A percentile compares a stretch with the other conserved stretches of the same genome.
phyloP scores from a whole-genome alignment of 2,329 filamentous ascomycete species.

The Fusarium sp. region DNA sequence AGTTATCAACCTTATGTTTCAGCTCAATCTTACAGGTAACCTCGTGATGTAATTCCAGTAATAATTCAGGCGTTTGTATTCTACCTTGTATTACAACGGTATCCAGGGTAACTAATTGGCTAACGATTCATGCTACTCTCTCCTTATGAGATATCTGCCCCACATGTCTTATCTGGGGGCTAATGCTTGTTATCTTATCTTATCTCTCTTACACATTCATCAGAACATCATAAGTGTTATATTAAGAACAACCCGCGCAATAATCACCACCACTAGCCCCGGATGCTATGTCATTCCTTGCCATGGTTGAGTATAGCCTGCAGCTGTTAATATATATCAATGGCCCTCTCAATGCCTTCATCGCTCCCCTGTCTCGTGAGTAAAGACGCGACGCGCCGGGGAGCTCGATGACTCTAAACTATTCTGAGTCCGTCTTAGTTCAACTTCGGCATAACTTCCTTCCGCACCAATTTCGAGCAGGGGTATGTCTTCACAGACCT shows the following conservation, averaged over 20 bases:
- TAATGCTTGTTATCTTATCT: not conserved
- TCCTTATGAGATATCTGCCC: no score
- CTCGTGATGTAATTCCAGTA: fast-evolving
- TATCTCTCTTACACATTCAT: not conserved
- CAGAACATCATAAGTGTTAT: no score
- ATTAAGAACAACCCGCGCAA: fast-evolving
- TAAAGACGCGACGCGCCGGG: not conserved
- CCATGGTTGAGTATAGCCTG: fast-evolving
- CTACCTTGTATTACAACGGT: no score
- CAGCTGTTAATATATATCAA: fast-evolving
- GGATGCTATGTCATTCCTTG: not conserved
- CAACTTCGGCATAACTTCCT: not conserved
- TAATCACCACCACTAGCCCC: no score
- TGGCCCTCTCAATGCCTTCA: not conserved
- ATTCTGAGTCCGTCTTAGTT: not conserved
- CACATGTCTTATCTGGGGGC: no score
- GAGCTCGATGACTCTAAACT: fast-evolving
- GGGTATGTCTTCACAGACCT: not conserved
- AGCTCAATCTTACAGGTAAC: not conserved
- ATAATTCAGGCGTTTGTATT: not conserved
- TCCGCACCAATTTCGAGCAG: not conserved
- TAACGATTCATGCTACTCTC: no score
- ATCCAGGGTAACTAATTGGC: no score
- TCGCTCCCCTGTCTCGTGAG: not conserved
- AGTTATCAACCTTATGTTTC: fast-evolving